A percentile compares a stretch with the other conserved stretches of the same genome.
Evolutionary conservation across 768 basidiomycete genomes (phyloP).

Genomic region (Royoungia palumana): DNA sequence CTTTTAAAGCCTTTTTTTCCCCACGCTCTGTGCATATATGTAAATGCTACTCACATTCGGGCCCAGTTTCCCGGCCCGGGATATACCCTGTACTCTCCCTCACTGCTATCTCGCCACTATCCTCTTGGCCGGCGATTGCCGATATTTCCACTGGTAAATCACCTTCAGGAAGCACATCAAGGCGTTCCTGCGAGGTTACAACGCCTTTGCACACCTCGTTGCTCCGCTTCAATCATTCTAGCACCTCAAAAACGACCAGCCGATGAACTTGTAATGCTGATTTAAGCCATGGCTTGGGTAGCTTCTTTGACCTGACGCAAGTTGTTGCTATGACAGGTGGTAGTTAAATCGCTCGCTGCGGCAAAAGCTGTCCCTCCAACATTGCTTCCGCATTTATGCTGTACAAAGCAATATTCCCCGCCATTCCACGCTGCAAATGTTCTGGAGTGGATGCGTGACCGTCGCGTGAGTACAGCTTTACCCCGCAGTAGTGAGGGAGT

Average conservation of each 20-base stretch:
- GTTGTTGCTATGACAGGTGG: conserved; percentile 31
- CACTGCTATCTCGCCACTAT: conserved; percentile 13
- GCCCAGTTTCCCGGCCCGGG: too few relatives aligned
- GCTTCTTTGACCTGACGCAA: conserved; percentile 25
- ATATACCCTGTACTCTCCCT: conserved; percentile 33
- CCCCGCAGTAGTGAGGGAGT: conserved; percentile 32
- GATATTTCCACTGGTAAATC: conserved; percentile 32
- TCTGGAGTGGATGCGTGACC: background rate
- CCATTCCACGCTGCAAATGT: conserved; percentile 22
- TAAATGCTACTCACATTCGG: too few relatives aligned
- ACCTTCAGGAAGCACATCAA: conserved; percentile 30
- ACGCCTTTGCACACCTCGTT: conserved; percentile 28
- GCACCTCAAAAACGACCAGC: conserved; percentile 15
- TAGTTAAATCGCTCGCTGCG: conserved; percentile 21
- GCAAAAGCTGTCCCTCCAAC: conserved; percentile 25
- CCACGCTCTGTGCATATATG: conserved; percentile 15
- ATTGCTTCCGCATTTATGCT: conserved; percentile 22
- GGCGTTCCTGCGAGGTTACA: conserved; percentile 12
- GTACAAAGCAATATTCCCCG: conserved; percentile 36
- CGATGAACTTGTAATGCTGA: conserved; percentile 25
- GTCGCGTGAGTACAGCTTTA: conserved; percentile 35
- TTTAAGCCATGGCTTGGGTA: conserved; percentile 19
- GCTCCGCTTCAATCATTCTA: conserved; percentile 35
- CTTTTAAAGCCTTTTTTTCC: conserved; percentile 26
- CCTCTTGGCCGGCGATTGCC: conserved; percentile 16